phyloP scores from a whole-genome alignment of 23 red algal genomes.

The Cyanidioschyzon merolae region DNA sequence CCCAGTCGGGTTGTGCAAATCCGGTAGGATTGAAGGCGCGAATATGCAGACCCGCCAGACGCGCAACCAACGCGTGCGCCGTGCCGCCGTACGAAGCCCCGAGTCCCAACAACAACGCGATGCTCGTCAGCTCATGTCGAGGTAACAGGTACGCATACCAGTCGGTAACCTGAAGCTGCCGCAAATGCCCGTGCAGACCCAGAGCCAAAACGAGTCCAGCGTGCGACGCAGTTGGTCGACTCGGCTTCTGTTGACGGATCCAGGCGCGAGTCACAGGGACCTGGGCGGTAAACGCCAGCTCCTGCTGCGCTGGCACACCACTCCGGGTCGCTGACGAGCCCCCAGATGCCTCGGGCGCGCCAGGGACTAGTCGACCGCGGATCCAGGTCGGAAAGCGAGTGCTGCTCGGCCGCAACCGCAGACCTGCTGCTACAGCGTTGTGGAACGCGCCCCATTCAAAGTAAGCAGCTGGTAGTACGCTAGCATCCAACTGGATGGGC shows the following conservation, averaged over 20 bases:
- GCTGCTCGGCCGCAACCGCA: conserved; percentile 41
- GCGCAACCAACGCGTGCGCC: conserved; percentile 41
- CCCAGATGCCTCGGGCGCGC: not conserved
- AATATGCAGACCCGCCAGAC: conserved; percentile 82
- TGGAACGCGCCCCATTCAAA: conserved; percentile 92
- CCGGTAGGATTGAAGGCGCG: conserved; percentile 58
- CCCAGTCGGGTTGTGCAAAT: conserved; percentile 93
- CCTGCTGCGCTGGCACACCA: not conserved
- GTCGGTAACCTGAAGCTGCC: conserved; percentile 59
- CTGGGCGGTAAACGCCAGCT: not conserved
- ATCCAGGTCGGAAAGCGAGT: not conserved
- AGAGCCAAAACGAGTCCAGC: conserved; percentile 84
- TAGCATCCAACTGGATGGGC: conserved; percentile 20
- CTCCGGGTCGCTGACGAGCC: not conserved
- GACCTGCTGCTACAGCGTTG: conserved; percentile 86
- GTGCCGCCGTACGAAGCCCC: conserved; percentile 47
- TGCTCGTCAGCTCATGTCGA: conserved; percentile 75
- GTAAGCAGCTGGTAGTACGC: conserved; percentile 9
- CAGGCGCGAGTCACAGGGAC: conserved; percentile 53
- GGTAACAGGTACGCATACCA: conserved; percentile 78
- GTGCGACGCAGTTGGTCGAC: conserved; percentile 36
- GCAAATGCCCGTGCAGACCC: conserved; percentile 71
- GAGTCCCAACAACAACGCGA: conserved; percentile 79
- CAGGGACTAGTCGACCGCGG: not conserved
- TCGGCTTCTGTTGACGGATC: conserved; percentile 62